Percentiles rank a stretch among this genome's conserved stretches.
Evolutionary conservation across 2,329 filamentous ascomycete genomes (phyloP).

Genomic region (Epichloe sp.): DNA sequence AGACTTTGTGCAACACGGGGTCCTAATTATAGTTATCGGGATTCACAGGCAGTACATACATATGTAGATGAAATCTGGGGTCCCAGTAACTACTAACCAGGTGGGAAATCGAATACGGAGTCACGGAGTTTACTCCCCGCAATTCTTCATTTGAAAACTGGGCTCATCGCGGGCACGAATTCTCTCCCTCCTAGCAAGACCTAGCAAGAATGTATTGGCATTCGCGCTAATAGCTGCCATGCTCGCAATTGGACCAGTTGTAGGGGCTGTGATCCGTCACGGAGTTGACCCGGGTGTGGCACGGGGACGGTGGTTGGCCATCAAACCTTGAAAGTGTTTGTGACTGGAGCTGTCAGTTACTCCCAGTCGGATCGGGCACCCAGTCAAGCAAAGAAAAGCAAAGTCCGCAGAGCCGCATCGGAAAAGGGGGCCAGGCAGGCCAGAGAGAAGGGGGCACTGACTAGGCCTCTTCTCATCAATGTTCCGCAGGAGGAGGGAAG

Average conservation of each 20-base stretch:
- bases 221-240: neutral
- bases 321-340: neutral
- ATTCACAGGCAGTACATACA: too few relatives aligned
- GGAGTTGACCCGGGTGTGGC: neutral
- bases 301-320: neutral
- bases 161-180: neutral
- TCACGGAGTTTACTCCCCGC: neutral
- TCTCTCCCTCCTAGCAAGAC: neutral
- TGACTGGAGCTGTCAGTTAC: neutral
- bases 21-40: too few relatives aligned
- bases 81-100: too few relatives aligned
- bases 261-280: neutral
- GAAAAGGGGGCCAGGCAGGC: neutral
- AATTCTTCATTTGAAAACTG: neutral
- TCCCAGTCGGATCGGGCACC: neutral
- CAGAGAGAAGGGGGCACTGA: neutral
- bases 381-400: neutral
- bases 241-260: neutral
- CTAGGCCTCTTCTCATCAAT: too few relatives aligned
- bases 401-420: slow-evolving; percentile 4
- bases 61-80: too few relatives aligned
- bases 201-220: neutral
- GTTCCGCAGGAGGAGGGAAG: too few relatives aligned
- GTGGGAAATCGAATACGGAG: too few relatives aligned
- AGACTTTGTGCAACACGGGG: too few relatives aligned